Evolutionary conservation across 1,284 basidiomycete species (phyloP).

Genomic region (Tranzscheliella williamsii): DNA sequence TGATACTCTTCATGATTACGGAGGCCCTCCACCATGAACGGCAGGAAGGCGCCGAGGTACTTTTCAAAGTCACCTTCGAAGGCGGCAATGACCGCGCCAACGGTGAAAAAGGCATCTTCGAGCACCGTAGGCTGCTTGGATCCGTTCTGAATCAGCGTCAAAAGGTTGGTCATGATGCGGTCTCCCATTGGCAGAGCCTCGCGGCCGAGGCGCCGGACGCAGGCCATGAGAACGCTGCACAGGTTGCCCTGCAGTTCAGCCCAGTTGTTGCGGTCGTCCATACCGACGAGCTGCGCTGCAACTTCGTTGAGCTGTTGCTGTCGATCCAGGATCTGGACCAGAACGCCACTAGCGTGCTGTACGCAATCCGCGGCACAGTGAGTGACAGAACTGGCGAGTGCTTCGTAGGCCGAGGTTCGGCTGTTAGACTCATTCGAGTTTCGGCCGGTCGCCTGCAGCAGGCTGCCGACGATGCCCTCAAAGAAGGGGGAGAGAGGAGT

Average conservation of each 20-base stretch:
- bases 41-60: slow-evolving; percentile 87
- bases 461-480: slow-evolving; percentile 66
- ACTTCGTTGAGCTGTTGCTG: slow-evolving; percentile 86
- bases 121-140: slow-evolving; percentile 93
- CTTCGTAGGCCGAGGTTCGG: slow-evolving; percentile 94
- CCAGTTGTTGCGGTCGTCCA: slow-evolving; percentile 98
- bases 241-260: slow-evolving; percentile 96
- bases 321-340: slow-evolving; percentile 78
- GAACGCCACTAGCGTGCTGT: slow-evolving; percentile 78
- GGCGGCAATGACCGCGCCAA: slow-evolving; percentile 74
- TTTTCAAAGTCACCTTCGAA: slow-evolving; percentile 83
- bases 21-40: slow-evolving; percentile 85
- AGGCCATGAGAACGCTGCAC: slow-evolving; percentile 67
- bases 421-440: slow-evolving; percentile 86
- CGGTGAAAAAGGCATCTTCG: slow-evolving; percentile 93
- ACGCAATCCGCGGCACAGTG: slow-evolving; percentile 82
- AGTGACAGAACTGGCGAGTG: slow-evolving; percentile 82
- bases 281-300: slow-evolving; percentile 78
- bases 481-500: slow-evolving; percentile 83
- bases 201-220: slow-evolving; percentile 70
- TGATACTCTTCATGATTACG: slow-evolving; percentile 92
- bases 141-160: slow-evolving; percentile 80
- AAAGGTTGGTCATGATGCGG: slow-evolving; percentile 88
- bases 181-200: slow-evolving; percentile 88
- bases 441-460: slow-evolving; percentile 64